Evolutionary conservation across 257 asterid genomes (phyloP).

Genomic region (Solanum rostratum): DNA sequence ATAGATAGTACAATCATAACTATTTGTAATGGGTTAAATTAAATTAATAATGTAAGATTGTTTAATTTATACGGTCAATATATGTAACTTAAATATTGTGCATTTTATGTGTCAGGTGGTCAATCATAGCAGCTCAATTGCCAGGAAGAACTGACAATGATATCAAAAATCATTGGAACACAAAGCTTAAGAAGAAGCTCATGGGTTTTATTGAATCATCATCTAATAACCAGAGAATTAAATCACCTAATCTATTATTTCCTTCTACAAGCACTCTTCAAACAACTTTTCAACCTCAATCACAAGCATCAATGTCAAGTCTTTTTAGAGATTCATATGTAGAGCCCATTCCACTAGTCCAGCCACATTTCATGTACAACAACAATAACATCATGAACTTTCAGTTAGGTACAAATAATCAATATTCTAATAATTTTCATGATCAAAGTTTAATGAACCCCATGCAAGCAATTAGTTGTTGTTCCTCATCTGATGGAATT

Average conservation of each 20-base stretch:
- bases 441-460: background rate
- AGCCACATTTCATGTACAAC: background rate
- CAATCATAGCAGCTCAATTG: conserved; percentile 16
- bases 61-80: background rate
- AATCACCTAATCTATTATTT: background rate
- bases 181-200: conserved; percentile 16
- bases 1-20: background rate
- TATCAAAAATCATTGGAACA: conserved; percentile 17
- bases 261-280: background rate
- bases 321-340: background rate
- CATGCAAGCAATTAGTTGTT: background rate
- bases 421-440: background rate
- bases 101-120: conserved; percentile 3
- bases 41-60: background rate
- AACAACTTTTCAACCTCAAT: background rate
- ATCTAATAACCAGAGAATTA: background rate
- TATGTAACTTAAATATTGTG: background rate
- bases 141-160: conserved; percentile 15
- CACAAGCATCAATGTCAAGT: background rate
- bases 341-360: background rate
- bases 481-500: conserved; percentile 12
- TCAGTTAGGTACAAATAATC: background rate
- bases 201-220: background rate
- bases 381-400: background rate
- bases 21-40: background rate